Evolutionary conservation across 495 filamentous ascomycete species (phyloP).

Genomic region (Penicillium turbatum): DNA sequence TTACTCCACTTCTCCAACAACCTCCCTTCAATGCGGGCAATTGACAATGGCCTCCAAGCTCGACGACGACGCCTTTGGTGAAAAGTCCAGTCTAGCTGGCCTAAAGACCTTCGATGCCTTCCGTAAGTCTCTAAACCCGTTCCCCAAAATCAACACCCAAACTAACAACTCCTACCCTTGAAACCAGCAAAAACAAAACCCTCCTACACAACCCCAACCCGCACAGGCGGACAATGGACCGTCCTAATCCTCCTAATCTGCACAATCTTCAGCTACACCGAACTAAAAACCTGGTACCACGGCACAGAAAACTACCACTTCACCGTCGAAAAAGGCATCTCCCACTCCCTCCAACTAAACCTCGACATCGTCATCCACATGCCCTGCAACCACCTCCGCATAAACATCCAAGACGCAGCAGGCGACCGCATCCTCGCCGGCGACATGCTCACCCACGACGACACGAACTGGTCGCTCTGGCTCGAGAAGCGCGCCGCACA

Average conservation of each 20-base stretch:
- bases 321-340: slow-evolving; percentile 87
- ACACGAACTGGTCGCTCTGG: slow-evolving; percentile 79
- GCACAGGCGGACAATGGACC: slow-evolving; percentile 90
- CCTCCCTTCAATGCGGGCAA: slow-evolving; percentile 16
- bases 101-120: slow-evolving; percentile 95
- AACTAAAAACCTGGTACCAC: slow-evolving; percentile 75
- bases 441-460: slow-evolving; percentile 65
- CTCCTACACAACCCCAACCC: slow-evolving; percentile 78
- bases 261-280: slow-evolving; percentile 65
- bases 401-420: slow-evolving; percentile 96
- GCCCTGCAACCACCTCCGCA: slow-evolving; percentile 79
- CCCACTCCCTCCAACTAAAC: slow-evolving; percentile 87
- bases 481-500: slow-evolving; percentile 58
- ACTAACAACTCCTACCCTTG: slow-evolving; percentile 1
- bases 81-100: slow-evolving; percentile 54
- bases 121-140: slow-evolving; percentile 56
- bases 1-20: slow-evolving; percentile 18
- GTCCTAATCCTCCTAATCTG: slow-evolving; percentile 71
- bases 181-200: slow-evolving; percentile 90
- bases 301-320: slow-evolving; percentile 85
- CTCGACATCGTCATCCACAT: slow-evolving; percentile 91
- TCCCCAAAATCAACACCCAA: not conserved
- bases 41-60: slow-evolving; percentile 63
- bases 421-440: slow-evolving; percentile 88
- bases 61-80: slow-evolving; percentile 74